Evolutionary conservation across 768 basidiomycete genomes (phyloP).

Genomic region (Rhodotorula sphaerocarpa): DNA sequence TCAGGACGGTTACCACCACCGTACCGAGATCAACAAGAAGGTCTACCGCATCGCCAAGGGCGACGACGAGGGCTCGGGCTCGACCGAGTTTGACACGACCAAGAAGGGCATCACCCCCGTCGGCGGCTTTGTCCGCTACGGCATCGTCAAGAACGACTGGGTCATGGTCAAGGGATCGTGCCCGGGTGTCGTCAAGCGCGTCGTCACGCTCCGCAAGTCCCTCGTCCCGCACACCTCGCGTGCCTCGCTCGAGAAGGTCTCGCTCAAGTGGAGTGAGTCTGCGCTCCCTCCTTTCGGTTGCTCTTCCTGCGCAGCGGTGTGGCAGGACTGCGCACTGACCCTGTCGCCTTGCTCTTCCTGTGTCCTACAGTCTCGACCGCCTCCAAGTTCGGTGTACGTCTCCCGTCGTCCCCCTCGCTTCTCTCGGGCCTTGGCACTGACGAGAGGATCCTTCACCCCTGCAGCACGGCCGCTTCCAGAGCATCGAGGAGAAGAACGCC

Average conservation of each 20-base stretch:
- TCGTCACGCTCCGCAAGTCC: conserved; percentile 92
- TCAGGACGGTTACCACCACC: conserved; percentile 85
- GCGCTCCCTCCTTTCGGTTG: no score
- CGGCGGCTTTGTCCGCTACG: conserved; percentile 99
- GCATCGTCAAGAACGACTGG: conserved; percentile 97
- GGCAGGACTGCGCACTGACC: background rate
- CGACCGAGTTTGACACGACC: conserved; percentile 89
- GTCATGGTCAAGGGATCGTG: conserved; percentile 92
- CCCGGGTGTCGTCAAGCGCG: conserved; percentile 95
- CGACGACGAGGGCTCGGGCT: conserved; percentile 68
- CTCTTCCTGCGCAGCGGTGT: background rate
- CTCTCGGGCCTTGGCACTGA: background rate
- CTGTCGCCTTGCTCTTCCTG: background rate
- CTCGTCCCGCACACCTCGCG: conserved; percentile 93
- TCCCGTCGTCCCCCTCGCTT: no score
- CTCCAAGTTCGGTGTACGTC: conserved; percentile 65
- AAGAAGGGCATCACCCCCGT: conserved; percentile 79
- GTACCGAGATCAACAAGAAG: conserved; percentile 98
- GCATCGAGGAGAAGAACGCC: conserved; percentile 81
- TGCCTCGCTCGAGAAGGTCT: conserved; percentile 90
- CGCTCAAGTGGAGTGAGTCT: conserved; percentile 22
- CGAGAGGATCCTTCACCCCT: background rate
- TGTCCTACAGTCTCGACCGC: background rate
- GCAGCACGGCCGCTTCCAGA: background rate
- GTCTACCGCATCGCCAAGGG: conserved; percentile 88